phyloP scores from a whole-genome alignment of 2,329 filamentous ascomycete species.

The Seiridium cupressi region DNA sequence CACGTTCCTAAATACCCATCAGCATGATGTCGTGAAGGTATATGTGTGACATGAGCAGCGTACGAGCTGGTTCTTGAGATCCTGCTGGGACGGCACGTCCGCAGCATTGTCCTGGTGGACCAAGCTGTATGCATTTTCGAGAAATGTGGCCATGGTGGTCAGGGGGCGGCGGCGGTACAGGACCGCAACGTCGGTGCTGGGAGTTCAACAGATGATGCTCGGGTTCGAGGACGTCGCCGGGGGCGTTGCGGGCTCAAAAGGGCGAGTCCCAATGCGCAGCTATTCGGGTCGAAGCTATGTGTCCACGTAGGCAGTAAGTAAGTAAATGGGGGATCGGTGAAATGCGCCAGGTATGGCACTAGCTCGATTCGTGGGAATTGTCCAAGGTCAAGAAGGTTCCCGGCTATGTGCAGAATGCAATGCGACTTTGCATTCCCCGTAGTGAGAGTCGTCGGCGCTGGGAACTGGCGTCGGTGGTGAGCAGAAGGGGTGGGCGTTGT shows the following conservation, averaged over 20 bases:
- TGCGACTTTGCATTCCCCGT: conserved; percentile 6
- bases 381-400: not conserved
- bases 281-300: not conserved
- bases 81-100: conserved; percentile 85
- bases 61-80: conserved; percentile 80
- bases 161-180: conserved; percentile 6
- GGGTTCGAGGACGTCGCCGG: not conserved
- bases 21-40: not conserved
- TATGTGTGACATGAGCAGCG: not conserved
- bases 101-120: conserved; percentile 97
- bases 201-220: not conserved
- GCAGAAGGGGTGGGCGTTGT: not conserved
- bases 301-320: not conserved
- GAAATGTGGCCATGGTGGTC: conserved; percentile 78
- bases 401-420: conserved; percentile 1
- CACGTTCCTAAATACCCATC: conserved; percentile 62
- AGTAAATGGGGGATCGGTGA: not conserved
- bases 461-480: not conserved
- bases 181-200: conserved; percentile 2
- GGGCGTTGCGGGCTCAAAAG: not conserved
- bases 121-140: conserved; percentile 93
- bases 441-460: not conserved
- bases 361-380: not conserved
- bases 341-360: not conserved
- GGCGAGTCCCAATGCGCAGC: not conserved